Percentiles rank a stretch among this genome's conserved stretches.
Evolutionary conservation across 257 asterid genomes (phyloP).

Genomic region (Jaltomata sinuosa): DNA sequence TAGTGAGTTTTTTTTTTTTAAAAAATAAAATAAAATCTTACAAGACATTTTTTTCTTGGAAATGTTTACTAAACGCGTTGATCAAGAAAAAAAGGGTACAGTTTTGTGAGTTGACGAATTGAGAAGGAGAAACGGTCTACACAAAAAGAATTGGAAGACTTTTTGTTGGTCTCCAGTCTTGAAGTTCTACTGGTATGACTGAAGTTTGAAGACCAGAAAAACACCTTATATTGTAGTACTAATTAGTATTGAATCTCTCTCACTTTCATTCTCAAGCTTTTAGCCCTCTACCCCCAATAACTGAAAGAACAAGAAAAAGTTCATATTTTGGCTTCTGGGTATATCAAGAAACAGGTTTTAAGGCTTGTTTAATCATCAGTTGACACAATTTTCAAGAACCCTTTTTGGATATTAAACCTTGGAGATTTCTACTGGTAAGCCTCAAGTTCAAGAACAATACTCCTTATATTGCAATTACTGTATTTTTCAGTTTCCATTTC

Average conservation of each 20-base stretch:
- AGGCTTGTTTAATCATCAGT: not conserved
- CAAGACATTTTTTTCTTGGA: too few relatives aligned
- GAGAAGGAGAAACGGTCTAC: not conserved
- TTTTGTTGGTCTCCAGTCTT: not conserved
- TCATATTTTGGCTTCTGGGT: not conserved
- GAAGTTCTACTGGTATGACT: not conserved
- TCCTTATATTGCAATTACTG: not conserved
- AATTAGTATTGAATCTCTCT: not conserved
- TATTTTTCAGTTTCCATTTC: not conserved
- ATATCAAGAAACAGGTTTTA: not conserved
- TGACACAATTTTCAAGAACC: not conserved
- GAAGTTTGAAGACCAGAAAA: not conserved
- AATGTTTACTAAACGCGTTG: conserved; percentile 12
- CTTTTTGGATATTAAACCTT: not conserved
- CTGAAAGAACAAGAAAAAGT: not conserved
- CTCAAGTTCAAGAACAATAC: not conserved
- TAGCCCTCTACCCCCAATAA: not conserved
- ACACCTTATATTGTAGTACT: not conserved
- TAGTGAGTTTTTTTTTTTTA: not conserved
- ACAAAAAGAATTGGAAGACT: not conserved
- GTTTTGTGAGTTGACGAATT: not conserved
- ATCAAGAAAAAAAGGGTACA: not conserved
- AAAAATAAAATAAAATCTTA: too few relatives aligned
- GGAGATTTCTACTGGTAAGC: not conserved
- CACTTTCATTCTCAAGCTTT: not conserved